Evolutionary conservation across 371 early-diverging fungal species (phyloP).

Genomic region (Syncephalastrum racemosum): DNA sequence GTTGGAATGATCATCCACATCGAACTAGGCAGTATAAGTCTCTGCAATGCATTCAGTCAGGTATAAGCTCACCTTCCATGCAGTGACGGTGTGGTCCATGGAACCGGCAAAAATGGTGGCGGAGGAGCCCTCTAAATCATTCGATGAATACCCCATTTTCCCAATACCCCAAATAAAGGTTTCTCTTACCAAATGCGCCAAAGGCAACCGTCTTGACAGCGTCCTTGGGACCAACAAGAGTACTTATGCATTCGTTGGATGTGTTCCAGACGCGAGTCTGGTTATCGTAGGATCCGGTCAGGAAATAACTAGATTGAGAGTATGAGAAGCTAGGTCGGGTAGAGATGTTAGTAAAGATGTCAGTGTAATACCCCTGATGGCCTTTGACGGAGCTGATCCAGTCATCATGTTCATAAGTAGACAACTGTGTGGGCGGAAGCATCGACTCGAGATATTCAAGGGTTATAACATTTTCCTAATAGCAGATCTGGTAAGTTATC

Average conservation of each 20-base stretch:
- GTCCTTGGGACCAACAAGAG: slow-evolving; percentile 68
- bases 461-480: slow-evolving; percentile 80
- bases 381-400: slow-evolving; percentile 85
- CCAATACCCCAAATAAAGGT: background rate
- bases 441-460: slow-evolving; percentile 90
- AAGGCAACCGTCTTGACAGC: slow-evolving; percentile 67
- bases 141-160: background rate
- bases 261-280: slow-evolving; percentile 82
- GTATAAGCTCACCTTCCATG: slow-evolving; percentile 4
- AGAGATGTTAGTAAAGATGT: too few relatives aligned
- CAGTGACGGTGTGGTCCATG: slow-evolving; percentile 48
- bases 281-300: slow-evolving; percentile 87
- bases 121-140: background rate
- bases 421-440: slow-evolving; percentile 79
- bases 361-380: slow-evolving; percentile 33
- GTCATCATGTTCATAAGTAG: slow-evolving; percentile 86
- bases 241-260: slow-evolving; percentile 69
- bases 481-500: background rate
- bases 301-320: slow-evolving; percentile 45
- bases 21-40: too few relatives aligned
- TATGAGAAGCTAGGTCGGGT: too few relatives aligned
- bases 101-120: slow-evolving; percentile 40
- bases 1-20: background rate
- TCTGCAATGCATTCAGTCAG: too few relatives aligned
- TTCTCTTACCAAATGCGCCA: slow-evolving; percentile 26